Percentiles rank a stretch among this genome's conserved stretches.
Evolutionary conservation across 306 rosid species (phyloP).

Genomic region (Casuarina equisetifolia): DNA sequence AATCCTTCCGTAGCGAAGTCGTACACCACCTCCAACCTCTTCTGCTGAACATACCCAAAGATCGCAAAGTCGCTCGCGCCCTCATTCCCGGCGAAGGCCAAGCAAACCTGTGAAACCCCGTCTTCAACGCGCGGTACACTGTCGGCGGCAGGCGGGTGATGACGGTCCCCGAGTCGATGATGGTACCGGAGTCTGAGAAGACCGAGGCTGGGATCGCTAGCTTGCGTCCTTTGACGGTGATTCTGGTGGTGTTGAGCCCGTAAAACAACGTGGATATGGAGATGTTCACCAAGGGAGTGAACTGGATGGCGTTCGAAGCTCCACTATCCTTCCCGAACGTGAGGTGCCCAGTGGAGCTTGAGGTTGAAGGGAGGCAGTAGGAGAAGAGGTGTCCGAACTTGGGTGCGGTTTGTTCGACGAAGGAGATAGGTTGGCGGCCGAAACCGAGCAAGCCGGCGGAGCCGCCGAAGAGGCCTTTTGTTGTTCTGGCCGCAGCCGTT

Average conservation of each 20-base stretch:
- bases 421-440: constrained; percentile 61
- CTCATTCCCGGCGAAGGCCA: no score
- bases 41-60: no score
- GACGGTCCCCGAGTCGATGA: constrained; percentile 80
- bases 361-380: constrained; percentile 67
- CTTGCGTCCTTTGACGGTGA: constrained; percentile 37
- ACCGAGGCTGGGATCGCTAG: constrained; percentile 39
- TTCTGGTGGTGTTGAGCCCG: constrained; percentile 40
- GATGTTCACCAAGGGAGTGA: constrained; percentile 47
- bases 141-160: constrained; percentile 57
- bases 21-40: no score
- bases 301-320: constrained; percentile 23
- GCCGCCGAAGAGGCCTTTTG: constrained; percentile 52
- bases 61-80: no score
- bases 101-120: constrained; percentile 21
- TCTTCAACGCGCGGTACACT: constrained; percentile 44
- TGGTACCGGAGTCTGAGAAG: constrained; percentile 46
- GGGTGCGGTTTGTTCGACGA: constrained; percentile 60
- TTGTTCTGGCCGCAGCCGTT: constrained; percentile 79
- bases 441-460: constrained; percentile 73
- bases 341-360: constrained; percentile 55
- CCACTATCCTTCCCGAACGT: constrained; percentile 33
- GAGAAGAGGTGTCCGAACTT: constrained; percentile 54
- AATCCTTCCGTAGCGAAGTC: no score
- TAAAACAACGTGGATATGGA: constrained; percentile 39